phyloP scores from a whole-genome alignment of 2,329 filamentous ascomycete species.

The Leptographium procerum region DNA sequence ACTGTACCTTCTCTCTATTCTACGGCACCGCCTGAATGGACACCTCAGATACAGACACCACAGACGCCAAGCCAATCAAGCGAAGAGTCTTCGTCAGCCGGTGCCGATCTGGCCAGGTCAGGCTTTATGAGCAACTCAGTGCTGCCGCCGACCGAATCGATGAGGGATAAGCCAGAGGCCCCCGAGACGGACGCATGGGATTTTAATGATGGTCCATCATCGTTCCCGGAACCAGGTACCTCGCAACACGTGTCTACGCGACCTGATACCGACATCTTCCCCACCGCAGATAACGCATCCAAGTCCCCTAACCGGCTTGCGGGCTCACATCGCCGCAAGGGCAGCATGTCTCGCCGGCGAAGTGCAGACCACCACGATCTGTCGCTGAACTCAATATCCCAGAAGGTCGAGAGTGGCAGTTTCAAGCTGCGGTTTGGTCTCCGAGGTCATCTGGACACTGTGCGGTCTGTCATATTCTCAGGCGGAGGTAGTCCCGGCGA shows the following conservation, averaged over 20 bases:
- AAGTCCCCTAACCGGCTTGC: constrained; percentile 67
- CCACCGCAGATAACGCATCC: constrained; percentile 57
- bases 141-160: constrained; percentile 23
- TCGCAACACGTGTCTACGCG: constrained; percentile 40
- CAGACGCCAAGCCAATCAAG: neutral
- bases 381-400: constrained; percentile 33
- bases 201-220: constrained; percentile 63
- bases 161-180: constrained; percentile 33
- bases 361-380: constrained; percentile 60
- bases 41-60: constrained; percentile 7
- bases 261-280: constrained; percentile 81
- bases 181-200: constrained; percentile 73
- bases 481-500: constrained; percentile 91
- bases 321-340: constrained; percentile 65
- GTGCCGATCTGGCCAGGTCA: neutral
- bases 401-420: constrained; percentile 58
- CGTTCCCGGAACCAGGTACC: constrained; percentile 45
- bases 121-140: constrained; percentile 16
- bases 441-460: constrained; percentile 84
- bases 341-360: constrained; percentile 61
- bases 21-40: constrained; percentile 19
- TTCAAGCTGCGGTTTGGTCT: constrained; percentile 93
- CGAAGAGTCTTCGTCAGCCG: neutral
- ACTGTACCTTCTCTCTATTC: constrained; percentile 23
- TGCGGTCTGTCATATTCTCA: constrained; percentile 91